These are phyloP conservation scores for Anastatica hierochuntica DNA, from an alignment of 345 rosid species.

Conservation along the genomic window DNA sequence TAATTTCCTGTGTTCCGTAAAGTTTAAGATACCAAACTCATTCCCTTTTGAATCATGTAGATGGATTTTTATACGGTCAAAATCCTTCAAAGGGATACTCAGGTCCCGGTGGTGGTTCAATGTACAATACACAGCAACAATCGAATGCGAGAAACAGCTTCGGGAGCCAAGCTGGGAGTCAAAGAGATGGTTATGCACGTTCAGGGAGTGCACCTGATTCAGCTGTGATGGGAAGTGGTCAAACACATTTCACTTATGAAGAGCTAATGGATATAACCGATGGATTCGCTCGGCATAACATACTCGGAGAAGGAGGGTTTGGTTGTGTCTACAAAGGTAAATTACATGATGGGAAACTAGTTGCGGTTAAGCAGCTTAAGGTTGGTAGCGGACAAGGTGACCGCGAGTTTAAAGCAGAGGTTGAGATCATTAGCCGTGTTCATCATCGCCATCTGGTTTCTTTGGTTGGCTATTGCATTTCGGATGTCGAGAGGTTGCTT, in stretches of 20 bases:
- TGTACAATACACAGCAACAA: conserved; percentile 35
- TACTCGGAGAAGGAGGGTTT: conserved; percentile 93
- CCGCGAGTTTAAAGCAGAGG: conserved; percentile 88
- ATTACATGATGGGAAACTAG: conserved; percentile 41
- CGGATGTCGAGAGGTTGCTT: conserved; percentile 57
- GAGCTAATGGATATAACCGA: conserved; percentile 75
- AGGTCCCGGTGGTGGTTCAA: conserved; percentile 19
- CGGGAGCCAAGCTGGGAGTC: conserved; percentile 37
- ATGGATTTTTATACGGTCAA: conserved; percentile 44
- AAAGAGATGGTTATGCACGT: conserved; percentile 6
- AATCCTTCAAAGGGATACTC: conserved; percentile 28
- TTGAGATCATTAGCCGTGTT: conserved; percentile 89
- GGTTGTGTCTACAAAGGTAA: conserved; percentile 78
- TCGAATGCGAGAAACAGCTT: conserved; percentile 30
- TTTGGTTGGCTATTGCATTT: conserved; percentile 72
- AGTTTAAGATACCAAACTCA: background rate
- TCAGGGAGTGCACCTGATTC: conserved; percentile 43
- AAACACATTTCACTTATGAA: conserved; percentile 55
- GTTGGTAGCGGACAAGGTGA: conserved; percentile 97
- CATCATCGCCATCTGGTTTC: conserved; percentile 95
- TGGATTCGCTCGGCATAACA: conserved; percentile 59
- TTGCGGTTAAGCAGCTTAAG: conserved; percentile 93
- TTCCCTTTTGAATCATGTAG: conserved; percentile 23
- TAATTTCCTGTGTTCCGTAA: background rate
- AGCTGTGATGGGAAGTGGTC: conserved; percentile 34